phyloP scores from a whole-genome alignment of 2,329 filamentous ascomycete genomes.

The Blastomyces silverae region DNA sequence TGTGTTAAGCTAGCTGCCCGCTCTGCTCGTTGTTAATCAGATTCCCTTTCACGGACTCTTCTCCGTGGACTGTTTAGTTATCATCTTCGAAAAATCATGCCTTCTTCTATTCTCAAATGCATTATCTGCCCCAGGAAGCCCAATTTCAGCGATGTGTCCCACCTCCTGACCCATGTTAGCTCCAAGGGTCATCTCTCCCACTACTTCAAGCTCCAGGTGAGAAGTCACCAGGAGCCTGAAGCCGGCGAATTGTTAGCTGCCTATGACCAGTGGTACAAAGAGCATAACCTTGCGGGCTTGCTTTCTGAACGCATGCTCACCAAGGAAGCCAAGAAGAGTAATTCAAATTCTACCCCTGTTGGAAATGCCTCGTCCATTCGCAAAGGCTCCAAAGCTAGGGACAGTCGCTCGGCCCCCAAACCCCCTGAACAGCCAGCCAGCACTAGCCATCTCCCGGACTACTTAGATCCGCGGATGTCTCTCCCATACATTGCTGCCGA shows the following conservation, averaged over 20 bases:
- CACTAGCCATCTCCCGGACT: slow-evolving; percentile 15
- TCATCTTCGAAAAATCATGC: slow-evolving; percentile 14
- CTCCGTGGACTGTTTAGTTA: not conserved
- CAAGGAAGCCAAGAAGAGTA: slow-evolving; percentile 62
- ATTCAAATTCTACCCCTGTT: slow-evolving; percentile 2
- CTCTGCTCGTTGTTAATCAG: not conserved
- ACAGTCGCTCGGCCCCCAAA: not conserved
- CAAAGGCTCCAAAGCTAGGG: not conserved
- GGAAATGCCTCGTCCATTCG: not conserved
- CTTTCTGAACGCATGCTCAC: slow-evolving; percentile 70
- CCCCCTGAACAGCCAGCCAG: slow-evolving; percentile 3
- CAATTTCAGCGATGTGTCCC: slow-evolving; percentile 81
- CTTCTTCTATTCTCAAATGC: slow-evolving; percentile 64
- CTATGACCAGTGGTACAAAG: slow-evolving; percentile 73
- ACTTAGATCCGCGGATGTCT: slow-evolving; percentile 20
- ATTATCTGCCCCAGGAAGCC: slow-evolving; percentile 74
- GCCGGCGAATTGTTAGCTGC: slow-evolving; percentile 56
- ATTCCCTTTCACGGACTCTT: not conserved
- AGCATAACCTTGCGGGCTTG: slow-evolving; percentile 62
- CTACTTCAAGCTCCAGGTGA: slow-evolving; percentile 73
- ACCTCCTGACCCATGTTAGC: slow-evolving; percentile 82
- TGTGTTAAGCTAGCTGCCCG: not conserved
- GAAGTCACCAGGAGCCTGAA: slow-evolving; percentile 58
- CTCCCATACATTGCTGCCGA: slow-evolving; percentile 17
- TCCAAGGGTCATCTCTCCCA: slow-evolving; percentile 88